Percentiles rank a stretch among this genome's conserved stretches.
phyloP scores from a whole-genome alignment of 2,329 filamentous ascomycete genomes.

The Venturia pyrina region DNA sequence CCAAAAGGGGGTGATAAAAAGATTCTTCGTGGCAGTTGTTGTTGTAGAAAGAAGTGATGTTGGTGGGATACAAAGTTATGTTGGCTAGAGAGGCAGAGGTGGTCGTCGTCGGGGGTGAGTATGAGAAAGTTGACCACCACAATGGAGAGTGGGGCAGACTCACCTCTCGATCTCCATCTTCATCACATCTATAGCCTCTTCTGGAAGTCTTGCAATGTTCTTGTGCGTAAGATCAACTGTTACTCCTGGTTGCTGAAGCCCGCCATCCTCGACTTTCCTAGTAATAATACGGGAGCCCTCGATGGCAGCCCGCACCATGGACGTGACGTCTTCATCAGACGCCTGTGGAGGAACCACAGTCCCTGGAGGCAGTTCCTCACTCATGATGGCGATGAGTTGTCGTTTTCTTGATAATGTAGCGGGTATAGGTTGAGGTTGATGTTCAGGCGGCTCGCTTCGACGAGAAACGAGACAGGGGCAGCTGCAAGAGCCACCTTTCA shows the following conservation, averaged over 20 bases:
- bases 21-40: background rate
- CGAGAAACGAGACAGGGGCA: background rate
- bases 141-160: background rate
- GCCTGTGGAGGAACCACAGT: background rate
- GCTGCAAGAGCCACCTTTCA: background rate
- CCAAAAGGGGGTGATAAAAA: background rate
- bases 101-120: background rate
- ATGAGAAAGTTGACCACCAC: background rate
- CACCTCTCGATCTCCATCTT: slow-evolving; percentile 65
- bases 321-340: slow-evolving; percentile 54
- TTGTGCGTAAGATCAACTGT: slow-evolving; percentile 71
- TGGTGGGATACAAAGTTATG: background rate
- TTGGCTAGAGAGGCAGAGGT: background rate
- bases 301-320: slow-evolving; percentile 57
- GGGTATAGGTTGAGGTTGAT: background rate
- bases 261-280: slow-evolving; percentile 39
- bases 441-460: background rate
- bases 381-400: slow-evolving; percentile 7
- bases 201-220: slow-evolving; percentile 59
- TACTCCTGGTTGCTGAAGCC: slow-evolving; percentile 54
- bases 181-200: slow-evolving; percentile 66
- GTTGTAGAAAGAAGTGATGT: slow-evolving; percentile 4
- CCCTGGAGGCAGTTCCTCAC: slow-evolving; percentile 8
- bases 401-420: background rate
- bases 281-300: slow-evolving; percentile 56